These are phyloP conservation scores for Coelastrella sp. DNA, from an alignment of 139 green algal species.

Conservation along the genomic window DNA sequence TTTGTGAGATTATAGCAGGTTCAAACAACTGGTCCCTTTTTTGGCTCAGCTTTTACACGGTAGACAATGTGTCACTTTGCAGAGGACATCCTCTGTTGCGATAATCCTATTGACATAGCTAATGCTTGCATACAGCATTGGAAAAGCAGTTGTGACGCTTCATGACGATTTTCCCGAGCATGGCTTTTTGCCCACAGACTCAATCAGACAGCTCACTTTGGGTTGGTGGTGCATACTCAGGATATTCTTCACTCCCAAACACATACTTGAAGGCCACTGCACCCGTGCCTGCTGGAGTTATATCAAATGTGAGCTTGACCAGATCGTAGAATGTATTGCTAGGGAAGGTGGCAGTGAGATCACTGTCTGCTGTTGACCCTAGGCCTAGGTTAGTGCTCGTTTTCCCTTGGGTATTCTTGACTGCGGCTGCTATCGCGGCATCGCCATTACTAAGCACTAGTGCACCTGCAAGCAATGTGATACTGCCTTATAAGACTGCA, in stretches of 20 bases:
- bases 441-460: neutral
- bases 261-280: conserved; percentile 24
- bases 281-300: conserved; percentile 9
- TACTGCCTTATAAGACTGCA: neutral
- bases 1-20: neutral
- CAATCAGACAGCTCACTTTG: neutral
- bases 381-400: neutral
- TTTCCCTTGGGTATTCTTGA: neutral
- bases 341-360: neutral
- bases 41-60: too few relatives aligned
- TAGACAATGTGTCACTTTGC: too few relatives aligned
- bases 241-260: conserved; percentile 27
- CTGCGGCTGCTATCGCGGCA: neutral
- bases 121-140: neutral
- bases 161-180: neutral
- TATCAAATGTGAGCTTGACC: conserved; percentile 10
- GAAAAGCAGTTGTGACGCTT: neutral
- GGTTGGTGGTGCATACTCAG: neutral
- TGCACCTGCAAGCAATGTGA: neutral
- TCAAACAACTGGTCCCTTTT: too few relatives aligned
- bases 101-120: too few relatives aligned
- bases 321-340: neutral
- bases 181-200: neutral
- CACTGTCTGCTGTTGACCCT: neutral
- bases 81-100: too few relatives aligned